A percentile compares a stretch with the other conserved stretches of the same genome.
Conservation (phyloP, 768 basidiomycete genomes). For the Dentipellis fragilis region DNA sequence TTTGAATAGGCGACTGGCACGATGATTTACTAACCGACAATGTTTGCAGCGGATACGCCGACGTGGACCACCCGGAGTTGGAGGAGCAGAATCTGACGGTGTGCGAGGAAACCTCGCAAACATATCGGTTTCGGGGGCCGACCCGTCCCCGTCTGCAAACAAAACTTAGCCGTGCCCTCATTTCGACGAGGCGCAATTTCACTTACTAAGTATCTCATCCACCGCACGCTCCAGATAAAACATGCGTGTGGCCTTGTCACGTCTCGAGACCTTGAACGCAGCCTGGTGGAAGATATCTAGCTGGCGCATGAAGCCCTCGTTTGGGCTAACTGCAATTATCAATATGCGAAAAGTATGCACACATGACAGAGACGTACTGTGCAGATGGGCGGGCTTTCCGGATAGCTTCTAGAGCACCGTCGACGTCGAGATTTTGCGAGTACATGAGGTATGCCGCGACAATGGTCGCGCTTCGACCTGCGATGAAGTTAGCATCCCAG, state of each 20-base stretch:
- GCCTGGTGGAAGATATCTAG: constrained; percentile 72
- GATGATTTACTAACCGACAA: constrained; percentile 55
- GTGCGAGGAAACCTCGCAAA: constrained; percentile 67
- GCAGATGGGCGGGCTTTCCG: constrained; percentile 53
- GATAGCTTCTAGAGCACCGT: constrained; percentile 61
- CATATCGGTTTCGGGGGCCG: constrained; percentile 54
- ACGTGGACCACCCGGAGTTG: constrained; percentile 47
- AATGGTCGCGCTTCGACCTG: constrained; percentile 78
- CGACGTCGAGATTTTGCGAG: constrained; percentile 42
- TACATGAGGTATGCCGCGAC: constrained; percentile 88
- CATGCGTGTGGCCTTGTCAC: constrained; percentile 63
- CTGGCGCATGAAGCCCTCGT: constrained; percentile 71
- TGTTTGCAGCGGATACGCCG: constrained; percentile 83
- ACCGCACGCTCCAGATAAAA: constrained; percentile 76
- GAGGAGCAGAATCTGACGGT: constrained; percentile 48
- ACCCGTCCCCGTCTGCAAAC: constrained; percentile 62
- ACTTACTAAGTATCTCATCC: constrained; percentile 72
- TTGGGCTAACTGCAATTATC: constrained; percentile 48
- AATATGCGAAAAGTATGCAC: constrained; percentile 1
- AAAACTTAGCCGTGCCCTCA: constrained; percentile 5
- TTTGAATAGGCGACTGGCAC: neutral
- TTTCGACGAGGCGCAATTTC: neutral
- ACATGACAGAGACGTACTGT: constrained; percentile 39
- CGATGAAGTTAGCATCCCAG: neutral
- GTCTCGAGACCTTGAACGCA: constrained; percentile 53